Base-by-base conservation (phyloP, 805 yeast genomes). In the Debaryomyces hansenii region DNA sequence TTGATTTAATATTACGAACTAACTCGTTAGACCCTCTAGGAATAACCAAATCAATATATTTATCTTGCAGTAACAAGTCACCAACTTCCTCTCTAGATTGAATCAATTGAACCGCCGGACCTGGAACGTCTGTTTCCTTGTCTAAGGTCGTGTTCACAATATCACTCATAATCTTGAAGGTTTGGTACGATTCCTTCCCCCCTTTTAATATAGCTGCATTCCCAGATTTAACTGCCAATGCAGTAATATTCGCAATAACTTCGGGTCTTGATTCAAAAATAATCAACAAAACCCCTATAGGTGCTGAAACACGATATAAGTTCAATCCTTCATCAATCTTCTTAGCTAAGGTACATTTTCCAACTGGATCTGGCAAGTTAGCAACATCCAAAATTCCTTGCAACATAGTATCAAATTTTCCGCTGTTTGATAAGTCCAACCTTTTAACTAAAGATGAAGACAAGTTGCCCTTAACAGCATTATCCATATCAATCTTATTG, bases 221-320 rank as follows among this genome's bases (percentile, higher is more conserved):
- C 40, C 97, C 98, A 1, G 97, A 90, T 66, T 95, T 94, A 63
- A 94, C 84, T 15, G 98, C 96, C 58, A 94, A 75, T 0, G 99
- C 94, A 11, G 97, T 86, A 59, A 94, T 94, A 63, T 94, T 95
- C 45, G 99, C 99, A 72, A 94, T 94, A 9, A 94, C 99, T 64
- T 94, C 99, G 33, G 99, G 99, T 60, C 99, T 80, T 27, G 96
- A 83, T 68, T 94, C 99, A 64, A 94, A 94, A 45, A 94, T 95
- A 39, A 94, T 90, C 50, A 94, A 74, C 38, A 94, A 67, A 0
- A 90, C 97, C 15, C 99, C 99, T 4, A 94, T 90, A 11, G 99
- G 99, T 21, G 96, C 87, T 4, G 96, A 85, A 10, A 92, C 77
- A 60, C 96, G 75, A 66, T 83, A 86, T 49, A 94, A 71, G 42